Percentiles rank a stretch among this genome's conserved stretches.
Evolutionary conservation across 163 green algal genomes (phyloP).

Genomic region (Scenedesmus sp.): DNA sequence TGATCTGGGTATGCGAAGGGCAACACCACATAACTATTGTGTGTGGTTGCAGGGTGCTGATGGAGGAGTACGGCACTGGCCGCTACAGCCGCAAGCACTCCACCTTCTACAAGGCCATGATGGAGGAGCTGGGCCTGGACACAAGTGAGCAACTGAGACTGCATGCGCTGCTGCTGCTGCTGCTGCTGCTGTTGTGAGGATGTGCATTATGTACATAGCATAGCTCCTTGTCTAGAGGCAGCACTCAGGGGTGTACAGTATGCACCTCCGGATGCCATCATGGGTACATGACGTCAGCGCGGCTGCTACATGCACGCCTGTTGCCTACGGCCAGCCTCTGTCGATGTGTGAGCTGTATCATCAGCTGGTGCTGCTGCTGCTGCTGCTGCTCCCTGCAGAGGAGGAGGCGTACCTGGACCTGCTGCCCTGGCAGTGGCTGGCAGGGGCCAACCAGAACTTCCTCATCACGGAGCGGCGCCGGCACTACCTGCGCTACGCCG

Average conservation of each 20-base stretch:
- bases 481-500: constrained; percentile 72
- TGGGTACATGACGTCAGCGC: too few relatives aligned
- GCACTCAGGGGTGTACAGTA: too few relatives aligned
- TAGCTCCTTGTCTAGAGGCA: too few relatives aligned
- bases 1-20: not conserved
- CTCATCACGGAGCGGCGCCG: constrained; percentile 72
- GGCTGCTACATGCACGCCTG: too few relatives aligned
- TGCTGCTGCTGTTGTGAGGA: not conserved
- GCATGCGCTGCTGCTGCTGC: not conserved
- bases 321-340: too few relatives aligned
- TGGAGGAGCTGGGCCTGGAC: constrained; percentile 69
- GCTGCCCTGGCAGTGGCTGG: constrained; percentile 72
- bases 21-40: not conserved
- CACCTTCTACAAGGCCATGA: constrained; percentile 75
- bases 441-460: constrained; percentile 75
- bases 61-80: constrained; percentile 75
- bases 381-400: constrained; percentile 13
- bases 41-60: constrained; percentile 53
- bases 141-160: constrained; percentile 16
- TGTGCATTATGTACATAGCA: too few relatives aligned
- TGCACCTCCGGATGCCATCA: too few relatives aligned
- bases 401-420: constrained; percentile 72
- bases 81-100: constrained; percentile 74
- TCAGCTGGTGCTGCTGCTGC: not conserved
- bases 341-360: too few relatives aligned